Base-by-base conservation (phyloP, 129 eudicot species). In the Pittosporum tobira region DNA sequence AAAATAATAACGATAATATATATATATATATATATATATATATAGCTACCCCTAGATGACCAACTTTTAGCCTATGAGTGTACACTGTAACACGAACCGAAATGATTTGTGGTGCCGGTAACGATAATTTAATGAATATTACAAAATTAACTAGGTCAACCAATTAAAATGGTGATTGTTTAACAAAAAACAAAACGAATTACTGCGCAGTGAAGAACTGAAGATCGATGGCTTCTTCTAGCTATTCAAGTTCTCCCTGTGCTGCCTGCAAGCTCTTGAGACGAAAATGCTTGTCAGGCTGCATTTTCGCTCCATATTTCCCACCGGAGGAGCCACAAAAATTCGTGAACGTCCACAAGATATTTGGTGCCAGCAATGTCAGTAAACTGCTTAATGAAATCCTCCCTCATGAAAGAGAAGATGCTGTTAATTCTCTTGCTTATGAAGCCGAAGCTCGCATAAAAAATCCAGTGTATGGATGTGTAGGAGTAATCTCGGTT, bases 261-360 rank as follows among this genome's bases (percentile, higher is more conserved):
- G 97, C 97, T 1, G 97, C 97, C 65, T 89, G 97, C 93, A 89
- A 89, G 67, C 79, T 77, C 84, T 67, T 89, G 10, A 67, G 97
- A 73, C 72, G 97, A 66, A 85, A 83, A 75, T 89, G 97, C 72
- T 69, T 86, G 43, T 73, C 68, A 25, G 88, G 84, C 48, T 89
- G 97, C 68, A 75, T 79, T 6, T 89, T 89, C 57, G 78, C 95
- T 1, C 93, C 97, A 0, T 89, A 82, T 60, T 89, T 89, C 45
- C 95, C 97, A 5, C 84, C 97, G 2, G 87, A 77, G 62, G 84
- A 89, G 31, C 93, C 94, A 58, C 77, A 81, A 15, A 89, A 86
- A 27, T 89, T 89, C 46, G 56, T 66, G 23, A 79, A 73, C 51
- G 97, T 89, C 14, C 97, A 89, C 84, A 85, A 78, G 52, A 85